Evolutionary conservation across 208 protist species (phyloP).

Genomic region (Acanthamoeba sp.): DNA sequence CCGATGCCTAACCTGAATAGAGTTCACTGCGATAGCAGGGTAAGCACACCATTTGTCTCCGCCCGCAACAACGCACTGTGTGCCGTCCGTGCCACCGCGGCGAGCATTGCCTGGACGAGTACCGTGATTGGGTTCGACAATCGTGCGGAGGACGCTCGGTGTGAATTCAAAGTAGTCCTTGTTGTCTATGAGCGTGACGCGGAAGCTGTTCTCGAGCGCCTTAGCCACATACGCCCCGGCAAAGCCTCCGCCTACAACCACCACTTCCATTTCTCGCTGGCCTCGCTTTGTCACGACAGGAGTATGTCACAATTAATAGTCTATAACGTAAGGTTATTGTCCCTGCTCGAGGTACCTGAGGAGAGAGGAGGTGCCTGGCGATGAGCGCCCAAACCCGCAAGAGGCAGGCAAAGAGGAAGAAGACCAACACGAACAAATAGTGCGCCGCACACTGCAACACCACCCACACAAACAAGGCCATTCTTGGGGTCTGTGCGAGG

Average conservation of each 20-base stretch:
- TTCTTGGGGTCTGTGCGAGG: background rate
- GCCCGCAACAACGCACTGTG: no score
- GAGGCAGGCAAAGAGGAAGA: background rate
- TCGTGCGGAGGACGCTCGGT: slow-evolving; percentile 81
- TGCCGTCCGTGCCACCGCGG: no score
- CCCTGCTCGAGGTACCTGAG: no score
- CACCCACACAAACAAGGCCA: background rate
- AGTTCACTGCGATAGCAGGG: background rate
- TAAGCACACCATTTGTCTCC: background rate
- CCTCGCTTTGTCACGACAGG: no score
- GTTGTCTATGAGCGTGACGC: slow-evolving; percentile 83
- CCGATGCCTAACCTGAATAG: slow-evolving; percentile 28
- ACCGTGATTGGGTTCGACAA: slow-evolving; percentile 81
- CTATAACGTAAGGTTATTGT: no score
- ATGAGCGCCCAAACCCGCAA: background rate
- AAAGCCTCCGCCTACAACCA: slow-evolving; percentile 83
- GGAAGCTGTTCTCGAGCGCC: slow-evolving; percentile 79
- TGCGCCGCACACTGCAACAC: background rate
- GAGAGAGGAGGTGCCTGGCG: background rate
- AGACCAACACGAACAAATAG: background rate
- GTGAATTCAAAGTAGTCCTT: slow-evolving; percentile 85
- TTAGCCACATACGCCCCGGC: slow-evolving; percentile 80
- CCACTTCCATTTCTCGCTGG: slow-evolving; percentile 30
- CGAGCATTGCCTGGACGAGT: background rate
- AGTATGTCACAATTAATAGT: no score